Evolutionary conservation across 2,329 filamentous ascomycete species (phyloP).

Genomic region (Zasmidium citrigriseum): DNA sequence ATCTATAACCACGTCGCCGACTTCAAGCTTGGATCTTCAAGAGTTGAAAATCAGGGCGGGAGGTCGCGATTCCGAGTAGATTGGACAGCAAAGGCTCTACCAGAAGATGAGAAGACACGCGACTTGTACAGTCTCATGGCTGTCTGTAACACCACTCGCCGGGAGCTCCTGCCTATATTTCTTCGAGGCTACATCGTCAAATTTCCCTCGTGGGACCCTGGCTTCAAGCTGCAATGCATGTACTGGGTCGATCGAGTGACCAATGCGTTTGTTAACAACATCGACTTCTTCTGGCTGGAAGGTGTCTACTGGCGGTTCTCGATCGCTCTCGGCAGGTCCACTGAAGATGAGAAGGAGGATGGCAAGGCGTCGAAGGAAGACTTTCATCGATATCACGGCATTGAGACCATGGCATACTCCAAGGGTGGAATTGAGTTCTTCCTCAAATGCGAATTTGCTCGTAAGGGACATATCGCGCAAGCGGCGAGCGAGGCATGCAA

Average conservation of each 20-base stretch:
- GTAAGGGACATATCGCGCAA: slow-evolving; percentile 6
- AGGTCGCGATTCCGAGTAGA: neutral
- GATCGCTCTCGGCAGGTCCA: slow-evolving; percentile 2
- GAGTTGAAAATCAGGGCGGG: neutral
- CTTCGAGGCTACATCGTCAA: slow-evolving; percentile 18
- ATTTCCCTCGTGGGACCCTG: slow-evolving; percentile 19
- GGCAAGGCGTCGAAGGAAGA: slow-evolving; percentile 11
- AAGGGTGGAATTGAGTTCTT: slow-evolving; percentile 7
- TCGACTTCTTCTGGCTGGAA: slow-evolving; percentile 23
- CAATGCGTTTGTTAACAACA: slow-evolving; percentile 9
- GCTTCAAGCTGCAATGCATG: slow-evolving; percentile 21
- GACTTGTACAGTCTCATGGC: neutral
- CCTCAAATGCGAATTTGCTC: slow-evolving; percentile 12
- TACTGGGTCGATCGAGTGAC: slow-evolving; percentile 17
- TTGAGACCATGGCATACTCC: slow-evolving; percentile 2
- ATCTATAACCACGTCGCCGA: slow-evolving; percentile 13
- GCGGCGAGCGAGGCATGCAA: slow-evolving; percentile 3
- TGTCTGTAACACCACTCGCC: slow-evolving; percentile 7
- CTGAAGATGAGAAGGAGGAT: slow-evolving; percentile 10
- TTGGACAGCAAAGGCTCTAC: slow-evolving; percentile 1
- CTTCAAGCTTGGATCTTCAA: neutral
- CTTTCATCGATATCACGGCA: slow-evolving; percentile 12
- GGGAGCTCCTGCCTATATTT: slow-evolving; percentile 14
- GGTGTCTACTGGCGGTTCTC: slow-evolving; percentile 20
- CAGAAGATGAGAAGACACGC: neutral